A percentile compares a stretch with the other conserved stretches of the same genome.
Evolutionary conservation across 257 asterid genomes (phyloP).

Genomic region (Rhazya stricta): DNA sequence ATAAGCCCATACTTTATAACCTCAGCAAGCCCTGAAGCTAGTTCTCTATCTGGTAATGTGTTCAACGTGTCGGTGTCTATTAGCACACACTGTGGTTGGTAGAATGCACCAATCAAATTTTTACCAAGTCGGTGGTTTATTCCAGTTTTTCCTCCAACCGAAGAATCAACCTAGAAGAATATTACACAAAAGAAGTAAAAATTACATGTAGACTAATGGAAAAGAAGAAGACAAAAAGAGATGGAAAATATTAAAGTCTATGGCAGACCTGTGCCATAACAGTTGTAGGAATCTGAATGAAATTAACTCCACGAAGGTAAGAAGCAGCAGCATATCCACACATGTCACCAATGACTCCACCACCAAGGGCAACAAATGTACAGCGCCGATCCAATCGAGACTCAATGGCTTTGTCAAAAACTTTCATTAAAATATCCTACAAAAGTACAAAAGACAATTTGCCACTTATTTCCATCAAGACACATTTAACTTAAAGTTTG

Average conservation of each 20-base stretch:
- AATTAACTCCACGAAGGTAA: constrained; percentile 92
- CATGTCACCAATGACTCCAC: constrained; percentile 99
- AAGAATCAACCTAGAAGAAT: constrained; percentile 76
- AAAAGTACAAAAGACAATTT: constrained; percentile 18
- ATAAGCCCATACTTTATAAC: constrained; percentile 91
- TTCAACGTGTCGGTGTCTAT: constrained; percentile 85
- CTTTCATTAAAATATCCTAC: constrained; percentile 89
- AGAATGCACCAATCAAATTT: constrained; percentile 91
- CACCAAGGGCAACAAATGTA: constrained; percentile 97
- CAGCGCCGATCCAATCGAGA: constrained; percentile 85
- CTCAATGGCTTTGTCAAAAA: constrained; percentile 92
- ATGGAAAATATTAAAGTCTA: constrained; percentile 4
- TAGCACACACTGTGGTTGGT: constrained; percentile 98
- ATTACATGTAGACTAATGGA: not conserved
- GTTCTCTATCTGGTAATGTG: constrained; percentile 85
- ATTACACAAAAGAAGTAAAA: constrained; percentile 6
- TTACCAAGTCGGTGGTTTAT: constrained; percentile 97
- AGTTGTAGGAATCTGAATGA: constrained; percentile 97
- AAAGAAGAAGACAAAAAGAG: not conserved
- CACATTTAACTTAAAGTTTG: constrained; percentile 14
- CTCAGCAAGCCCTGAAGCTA: constrained; percentile 97
- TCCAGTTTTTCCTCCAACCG: constrained; percentile 99
- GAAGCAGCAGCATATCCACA: constrained; percentile 99
- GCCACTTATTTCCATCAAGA: constrained; percentile 14
- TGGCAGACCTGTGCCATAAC: constrained; percentile 93